phyloP scores from a whole-genome alignment of 805 yeast species.

The Saccharomyces eubayanus region DNA sequence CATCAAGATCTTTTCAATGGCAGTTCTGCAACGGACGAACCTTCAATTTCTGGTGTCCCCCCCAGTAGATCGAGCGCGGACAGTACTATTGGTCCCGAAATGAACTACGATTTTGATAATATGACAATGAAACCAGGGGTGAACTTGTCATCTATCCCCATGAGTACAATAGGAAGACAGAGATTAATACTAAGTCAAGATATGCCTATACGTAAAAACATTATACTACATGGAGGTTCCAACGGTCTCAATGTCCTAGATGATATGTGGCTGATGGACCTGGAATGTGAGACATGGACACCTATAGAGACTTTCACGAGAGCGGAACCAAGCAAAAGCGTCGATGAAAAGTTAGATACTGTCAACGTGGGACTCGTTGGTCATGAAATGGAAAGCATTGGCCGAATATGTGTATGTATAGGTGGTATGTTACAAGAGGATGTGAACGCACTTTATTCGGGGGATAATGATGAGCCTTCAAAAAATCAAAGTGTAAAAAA shows the following conservation, averaged over 20 bases:
- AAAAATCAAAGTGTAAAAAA: neutral
- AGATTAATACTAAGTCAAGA: neutral
- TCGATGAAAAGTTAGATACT: constrained; percentile 5
- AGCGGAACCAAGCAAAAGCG: constrained; percentile 7
- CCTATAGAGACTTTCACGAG: constrained; percentile 8
- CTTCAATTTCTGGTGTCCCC: neutral
- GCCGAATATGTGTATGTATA: constrained; percentile 17
- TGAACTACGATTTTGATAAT: neutral
- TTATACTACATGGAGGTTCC: constrained; percentile 36
- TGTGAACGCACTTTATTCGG: constrained; percentile 14
- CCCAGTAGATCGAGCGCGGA: neutral
- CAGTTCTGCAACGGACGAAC: neutral
- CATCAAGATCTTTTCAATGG: neutral
- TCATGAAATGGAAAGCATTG: constrained; percentile 20
- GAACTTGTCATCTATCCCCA: neutral
- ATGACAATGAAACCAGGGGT: neutral
- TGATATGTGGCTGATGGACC: constrained; percentile 45
- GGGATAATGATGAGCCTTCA: neutral
- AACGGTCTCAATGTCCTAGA: constrained; percentile 32
- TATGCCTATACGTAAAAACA: neutral
- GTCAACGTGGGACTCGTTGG: constrained; percentile 20
- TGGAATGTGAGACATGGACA: constrained; percentile 38
- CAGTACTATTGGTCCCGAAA: neutral
- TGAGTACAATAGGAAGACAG: neutral
- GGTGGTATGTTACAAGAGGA: constrained; percentile 28